These are phyloP conservation scores for Helicostylum pulchrum DNA, from an alignment of 192 early-diverging fungal genomes.

Conservation along the genomic window DNA sequence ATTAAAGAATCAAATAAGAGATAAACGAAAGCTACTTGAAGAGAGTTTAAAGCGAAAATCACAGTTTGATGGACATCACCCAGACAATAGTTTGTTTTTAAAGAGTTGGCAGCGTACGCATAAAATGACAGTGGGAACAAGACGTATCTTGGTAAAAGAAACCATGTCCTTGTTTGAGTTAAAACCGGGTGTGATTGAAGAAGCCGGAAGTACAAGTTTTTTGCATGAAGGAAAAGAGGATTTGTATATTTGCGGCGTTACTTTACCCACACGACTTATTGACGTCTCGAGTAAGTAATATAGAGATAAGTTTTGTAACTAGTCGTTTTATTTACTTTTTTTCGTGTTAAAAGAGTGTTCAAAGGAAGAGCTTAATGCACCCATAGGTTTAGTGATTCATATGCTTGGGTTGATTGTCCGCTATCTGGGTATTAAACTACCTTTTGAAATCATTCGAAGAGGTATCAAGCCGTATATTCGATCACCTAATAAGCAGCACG, in stretches of 20 bases:
- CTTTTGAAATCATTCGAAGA: conserved; percentile 34
- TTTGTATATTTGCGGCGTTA: conserved; percentile 20
- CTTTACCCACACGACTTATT: conserved; percentile 21
- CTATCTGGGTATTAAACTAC: conserved; percentile 56
- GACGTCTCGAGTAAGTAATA: conserved; percentile 30
- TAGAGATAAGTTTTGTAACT: not conserved
- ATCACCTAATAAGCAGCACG: not conserved
- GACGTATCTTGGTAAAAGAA: conserved; percentile 48
- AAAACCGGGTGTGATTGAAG: conserved; percentile 21
- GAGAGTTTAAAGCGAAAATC: conserved; percentile 2
- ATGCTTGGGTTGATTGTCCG: conserved; percentile 42
- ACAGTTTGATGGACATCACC: not conserved
- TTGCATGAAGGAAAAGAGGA: conserved; percentile 15
- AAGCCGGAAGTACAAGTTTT: not conserved
- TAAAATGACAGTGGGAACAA: conserved; percentile 37
- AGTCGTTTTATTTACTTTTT: not conserved
- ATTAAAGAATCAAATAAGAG: conserved; percentile 9
- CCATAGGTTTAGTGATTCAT: conserved; percentile 52
- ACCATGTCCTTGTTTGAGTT: conserved; percentile 52
- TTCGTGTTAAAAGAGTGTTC: conserved; percentile 16
- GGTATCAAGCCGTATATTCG: conserved; percentile 20
- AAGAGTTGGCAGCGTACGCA: conserved; percentile 41
- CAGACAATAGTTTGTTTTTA: not conserved
- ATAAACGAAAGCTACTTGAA: not conserved
- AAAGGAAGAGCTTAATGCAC: conserved; percentile 51